Percentiles rank a stretch among this genome's conserved stretches.
These are phyloP conservation scores for Chalciporus pseudorubinellus DNA, from an alignment of 768 basidiomycete species.

Conservation along the genomic window DNA sequence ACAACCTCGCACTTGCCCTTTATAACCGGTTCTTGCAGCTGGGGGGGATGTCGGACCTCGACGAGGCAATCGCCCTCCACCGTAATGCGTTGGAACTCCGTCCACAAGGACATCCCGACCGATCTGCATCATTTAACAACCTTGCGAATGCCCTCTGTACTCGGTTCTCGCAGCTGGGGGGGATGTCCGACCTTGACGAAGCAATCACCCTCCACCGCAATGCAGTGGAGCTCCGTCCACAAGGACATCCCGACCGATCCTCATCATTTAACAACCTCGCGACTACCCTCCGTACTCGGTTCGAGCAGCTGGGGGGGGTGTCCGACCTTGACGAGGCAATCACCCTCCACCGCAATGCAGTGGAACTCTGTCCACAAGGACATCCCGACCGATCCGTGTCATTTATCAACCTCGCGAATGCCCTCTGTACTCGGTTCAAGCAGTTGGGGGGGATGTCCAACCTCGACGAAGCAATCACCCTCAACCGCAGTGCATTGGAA, in stretches of 20 bases:
- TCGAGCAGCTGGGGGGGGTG: background rate
- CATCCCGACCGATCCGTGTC: background rate
- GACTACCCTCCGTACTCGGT: background rate
- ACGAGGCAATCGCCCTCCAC: background rate
- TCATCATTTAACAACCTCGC: background rate
- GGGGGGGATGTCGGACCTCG: background rate
- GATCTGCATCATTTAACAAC: background rate
- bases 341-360: background rate
- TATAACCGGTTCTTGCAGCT: background rate
- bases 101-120: background rate
- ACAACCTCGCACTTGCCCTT: background rate
- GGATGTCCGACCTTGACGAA: background rate
- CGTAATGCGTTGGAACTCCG: background rate
- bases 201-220: background rate
- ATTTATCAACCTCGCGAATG: background rate
- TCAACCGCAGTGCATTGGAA: background rate
- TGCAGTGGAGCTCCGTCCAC: background rate
- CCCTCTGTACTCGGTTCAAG: background rate
- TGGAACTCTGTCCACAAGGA: background rate
- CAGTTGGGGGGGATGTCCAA: background rate
- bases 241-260: background rate
- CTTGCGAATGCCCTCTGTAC: background rate
- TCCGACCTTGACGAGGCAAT: background rate
- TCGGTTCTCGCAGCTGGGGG: background rate
- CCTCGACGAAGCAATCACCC: background rate